Percentiles rank a stretch among this genome's conserved stretches.
Conservation (phyloP, 2,329 filamentous ascomycete genomes). For the Emydomyces testavorans region DNA sequence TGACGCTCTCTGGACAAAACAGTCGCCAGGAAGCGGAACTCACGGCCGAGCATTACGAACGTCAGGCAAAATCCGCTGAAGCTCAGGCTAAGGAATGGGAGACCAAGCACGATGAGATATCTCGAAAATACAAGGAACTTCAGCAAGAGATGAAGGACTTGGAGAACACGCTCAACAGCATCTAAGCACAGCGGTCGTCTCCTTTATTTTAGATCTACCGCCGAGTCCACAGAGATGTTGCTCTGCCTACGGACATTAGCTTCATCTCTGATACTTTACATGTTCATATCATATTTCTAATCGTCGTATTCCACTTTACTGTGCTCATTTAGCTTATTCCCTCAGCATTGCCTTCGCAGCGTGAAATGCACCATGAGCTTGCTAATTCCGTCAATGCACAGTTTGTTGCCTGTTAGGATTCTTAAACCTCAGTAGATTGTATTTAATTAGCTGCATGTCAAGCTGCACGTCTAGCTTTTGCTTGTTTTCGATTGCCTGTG, state of each 20-base stretch:
- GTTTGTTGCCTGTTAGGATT: conserved; percentile 3
- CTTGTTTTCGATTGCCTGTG: conserved; percentile 58
- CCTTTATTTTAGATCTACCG: neutral
- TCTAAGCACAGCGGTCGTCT: conserved; percentile 43
- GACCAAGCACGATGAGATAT: conserved; percentile 94
- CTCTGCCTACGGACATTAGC: neutral
- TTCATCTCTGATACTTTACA: neutral
- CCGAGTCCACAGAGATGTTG: neutral
- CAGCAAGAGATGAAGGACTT: conserved; percentile 90
- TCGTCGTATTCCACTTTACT: conserved; percentile 2
- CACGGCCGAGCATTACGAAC: conserved; percentile 98
- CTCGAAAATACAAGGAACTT: conserved; percentile 69
- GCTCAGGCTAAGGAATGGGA: conserved; percentile 88
- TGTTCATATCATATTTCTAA: neutral
- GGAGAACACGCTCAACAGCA: conserved; percentile 82
- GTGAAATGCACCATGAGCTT: neutral
- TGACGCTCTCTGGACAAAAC: conserved; percentile 15
- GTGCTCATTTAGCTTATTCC: neutral
- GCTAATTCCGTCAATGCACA: neutral
- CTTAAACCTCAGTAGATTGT: conserved; percentile 1
- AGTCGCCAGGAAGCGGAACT: conserved; percentile 98
- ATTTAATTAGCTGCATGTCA: conserved; percentile 20
- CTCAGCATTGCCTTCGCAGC: conserved; percentile 1
- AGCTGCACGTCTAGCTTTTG: conserved; percentile 42
- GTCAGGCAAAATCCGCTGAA: conserved; percentile 96